Evolutionary conservation across 2,329 filamentous ascomycete species (phyloP), one percentile per base, ranked within the genome.

Genomic region (Teratosphaeria gauchensis): DNA sequence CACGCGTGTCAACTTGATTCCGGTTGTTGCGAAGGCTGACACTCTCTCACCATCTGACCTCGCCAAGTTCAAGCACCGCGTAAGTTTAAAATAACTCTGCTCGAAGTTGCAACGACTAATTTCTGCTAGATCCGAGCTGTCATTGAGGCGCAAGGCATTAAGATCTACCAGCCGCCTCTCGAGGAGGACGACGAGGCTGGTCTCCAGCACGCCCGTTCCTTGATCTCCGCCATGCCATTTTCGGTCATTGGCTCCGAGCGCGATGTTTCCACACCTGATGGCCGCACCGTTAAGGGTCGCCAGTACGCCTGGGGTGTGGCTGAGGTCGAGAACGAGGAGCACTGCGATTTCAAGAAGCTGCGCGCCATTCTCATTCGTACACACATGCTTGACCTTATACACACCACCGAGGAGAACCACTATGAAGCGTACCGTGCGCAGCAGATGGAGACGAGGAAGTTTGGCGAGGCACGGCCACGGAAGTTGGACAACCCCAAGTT

Each of bases 401-500:
- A 99, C 82, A 99, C 95, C 64, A 99, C 94, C 68, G 94, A 99
- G 80, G 94, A 99, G 82, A 87, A 91, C 71, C 94, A 99, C 83
- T 99, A 99, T 81, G 94, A 99, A 79, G 92, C 90, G 62, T 99
- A 99, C 83, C 92, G 94, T 70, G 94, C 94, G 58, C 90, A 95
- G 78, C 95, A 99, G 80, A 99, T 99, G 94, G 94, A 99, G 83
- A 99, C 94, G 55, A 86, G 94, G 79, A 99, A 99, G 80, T 97
- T 99, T 69, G 94, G 94, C 77, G 95, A 99, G 81, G 92, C 92
- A 61, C 87, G 92, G 67, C 94, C 94, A 68, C 84, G 92, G 78
- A 99, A 99, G 85, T 83, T 99, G 70, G 94, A 99, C 81, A 99
- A 99, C 83, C 94, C 94, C 79, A 99, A 99, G 83, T 99, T 97